A percentile compares a stretch with the other conserved stretches of the same genome.
phyloP scores from a whole-genome alignment of 208 protist genomes.

The Herpetomonas tarakana region DNA sequence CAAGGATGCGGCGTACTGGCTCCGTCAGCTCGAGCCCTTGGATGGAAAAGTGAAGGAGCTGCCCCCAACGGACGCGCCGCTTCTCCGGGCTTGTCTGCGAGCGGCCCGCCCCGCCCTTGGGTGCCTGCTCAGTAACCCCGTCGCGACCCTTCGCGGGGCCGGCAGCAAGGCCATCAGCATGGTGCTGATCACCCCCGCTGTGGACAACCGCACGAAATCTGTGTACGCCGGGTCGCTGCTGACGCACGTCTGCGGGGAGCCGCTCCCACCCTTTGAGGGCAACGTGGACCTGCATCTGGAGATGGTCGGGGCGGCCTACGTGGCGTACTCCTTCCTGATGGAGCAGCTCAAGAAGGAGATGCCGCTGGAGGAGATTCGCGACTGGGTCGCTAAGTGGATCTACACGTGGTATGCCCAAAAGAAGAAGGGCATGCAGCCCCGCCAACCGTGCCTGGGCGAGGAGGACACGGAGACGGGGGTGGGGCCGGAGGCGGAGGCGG shows the following conservation, averaged over 20 bases:
- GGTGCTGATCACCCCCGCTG: constrained; percentile 40
- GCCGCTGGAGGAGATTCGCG: constrained; percentile 54
- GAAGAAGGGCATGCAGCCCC: constrained; percentile 17
- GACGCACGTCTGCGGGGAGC: constrained; percentile 19
- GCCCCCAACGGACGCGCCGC: constrained; percentile 22
- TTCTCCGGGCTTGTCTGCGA: constrained; percentile 23
- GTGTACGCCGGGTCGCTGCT: constrained; percentile 42
- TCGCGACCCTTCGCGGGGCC: constrained; percentile 55
- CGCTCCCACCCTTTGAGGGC: constrained; percentile 28
- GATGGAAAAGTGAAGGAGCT: constrained; percentile 9
- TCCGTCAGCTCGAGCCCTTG: constrained; percentile 1
- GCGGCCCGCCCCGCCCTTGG: constrained; percentile 26
- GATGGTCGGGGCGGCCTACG: constrained; percentile 36
- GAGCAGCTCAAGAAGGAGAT: constrained; percentile 43
- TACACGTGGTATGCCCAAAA: constrained; percentile 33
- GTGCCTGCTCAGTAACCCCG: constrained; percentile 30
- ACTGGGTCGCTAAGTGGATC: constrained; percentile 40
- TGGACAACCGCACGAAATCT: constrained; percentile 21
- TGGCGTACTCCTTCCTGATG: constrained; percentile 50
- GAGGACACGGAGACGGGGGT: background rate
- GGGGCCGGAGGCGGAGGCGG: background rate
- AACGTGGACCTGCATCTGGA: constrained; percentile 69
- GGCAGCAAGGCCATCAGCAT: constrained; percentile 54
- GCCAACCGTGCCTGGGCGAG: constrained; percentile 13
- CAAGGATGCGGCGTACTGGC: background rate